A percentile compares a stretch with the other conserved stretches of the same genome.
These are phyloP conservation scores for Monotropa hypopitys DNA, from an alignment of 179 eudicot species.

Conservation along the genomic window DNA sequence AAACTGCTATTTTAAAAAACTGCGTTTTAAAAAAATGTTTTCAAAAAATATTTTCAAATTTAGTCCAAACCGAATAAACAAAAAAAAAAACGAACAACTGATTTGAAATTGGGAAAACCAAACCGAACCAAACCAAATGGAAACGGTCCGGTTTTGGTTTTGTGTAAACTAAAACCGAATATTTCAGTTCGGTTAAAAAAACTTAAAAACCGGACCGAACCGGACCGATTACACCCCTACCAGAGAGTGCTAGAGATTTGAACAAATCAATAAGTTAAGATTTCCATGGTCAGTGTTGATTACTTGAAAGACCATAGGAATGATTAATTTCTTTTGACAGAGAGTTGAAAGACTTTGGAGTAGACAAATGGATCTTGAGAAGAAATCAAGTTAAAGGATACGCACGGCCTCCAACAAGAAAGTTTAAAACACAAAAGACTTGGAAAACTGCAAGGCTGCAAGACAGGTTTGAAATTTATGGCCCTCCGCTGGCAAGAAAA, in stretches of 20 bases:
- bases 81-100: too few relatives aligned
- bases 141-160: too few relatives aligned
- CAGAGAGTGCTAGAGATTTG: background rate
- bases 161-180: too few relatives aligned
- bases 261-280: background rate
- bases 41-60: too few relatives aligned
- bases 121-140: too few relatives aligned
- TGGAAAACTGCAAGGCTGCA: background rate
- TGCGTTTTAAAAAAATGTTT: too few relatives aligned
- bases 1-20: too few relatives aligned
- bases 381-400: background rate
- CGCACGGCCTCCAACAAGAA: background rate
- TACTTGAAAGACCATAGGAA: background rate
- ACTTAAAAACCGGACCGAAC: too few relatives aligned
- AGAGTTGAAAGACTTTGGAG: background rate
- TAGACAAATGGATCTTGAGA: background rate
- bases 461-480: background rate
- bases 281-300: background rate
- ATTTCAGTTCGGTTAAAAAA: too few relatives aligned
- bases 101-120: too few relatives aligned
- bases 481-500: background rate
- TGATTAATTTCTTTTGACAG: background rate
- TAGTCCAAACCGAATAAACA: too few relatives aligned
- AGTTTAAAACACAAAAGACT: background rate
- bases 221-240: too few relatives aligned